Conservation (phyloP, 2,329 filamentous ascomycete genomes). For the Lasiodiplodia gonubiensis region DNA sequence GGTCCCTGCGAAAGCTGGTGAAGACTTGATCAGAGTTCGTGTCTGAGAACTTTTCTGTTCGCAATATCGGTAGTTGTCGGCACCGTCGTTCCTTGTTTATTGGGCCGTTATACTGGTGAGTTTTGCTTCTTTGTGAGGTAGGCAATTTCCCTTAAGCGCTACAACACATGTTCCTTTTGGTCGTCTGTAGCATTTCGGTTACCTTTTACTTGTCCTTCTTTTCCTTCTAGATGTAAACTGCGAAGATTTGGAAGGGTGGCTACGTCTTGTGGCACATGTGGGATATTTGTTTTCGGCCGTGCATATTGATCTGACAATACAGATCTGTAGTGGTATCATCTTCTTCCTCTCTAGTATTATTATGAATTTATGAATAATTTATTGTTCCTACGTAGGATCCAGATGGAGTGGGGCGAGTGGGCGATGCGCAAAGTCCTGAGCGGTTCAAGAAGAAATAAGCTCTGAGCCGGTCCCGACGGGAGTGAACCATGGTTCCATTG, state of each 20-base stretch:
- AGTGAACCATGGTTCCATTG: neutral
- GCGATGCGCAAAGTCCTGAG: too few relatives aligned
- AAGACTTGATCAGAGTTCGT: slow-evolving; percentile 2
- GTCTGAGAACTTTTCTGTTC: neutral
- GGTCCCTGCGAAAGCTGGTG: slow-evolving; percentile 13
- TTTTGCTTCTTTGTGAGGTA: neutral
- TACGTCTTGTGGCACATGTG: too few relatives aligned
- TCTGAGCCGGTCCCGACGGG: too few relatives aligned
- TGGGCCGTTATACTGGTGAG: neutral
- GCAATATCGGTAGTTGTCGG: neutral
- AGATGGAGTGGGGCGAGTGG: too few relatives aligned
- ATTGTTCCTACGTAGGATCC: too few relatives aligned
- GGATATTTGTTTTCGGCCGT: too few relatives aligned
- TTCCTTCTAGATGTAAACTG: neutral
- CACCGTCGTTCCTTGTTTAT: neutral
- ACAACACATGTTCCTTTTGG: neutral
- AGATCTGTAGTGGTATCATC: too few relatives aligned
- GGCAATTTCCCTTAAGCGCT: neutral
- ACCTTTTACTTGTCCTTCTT: neutral
- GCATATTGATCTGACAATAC: too few relatives aligned
- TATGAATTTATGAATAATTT: too few relatives aligned
- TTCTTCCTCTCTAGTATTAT: too few relatives aligned
- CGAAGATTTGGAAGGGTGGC: too few relatives aligned
- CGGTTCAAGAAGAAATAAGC: too few relatives aligned
- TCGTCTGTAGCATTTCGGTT: neutral